Percentiles rank a stretch among this genome's conserved stretches.
Conservation (phyloP, 2,329 filamentous ascomycete genomes). For the Macrophomina phaseolina region DNA sequence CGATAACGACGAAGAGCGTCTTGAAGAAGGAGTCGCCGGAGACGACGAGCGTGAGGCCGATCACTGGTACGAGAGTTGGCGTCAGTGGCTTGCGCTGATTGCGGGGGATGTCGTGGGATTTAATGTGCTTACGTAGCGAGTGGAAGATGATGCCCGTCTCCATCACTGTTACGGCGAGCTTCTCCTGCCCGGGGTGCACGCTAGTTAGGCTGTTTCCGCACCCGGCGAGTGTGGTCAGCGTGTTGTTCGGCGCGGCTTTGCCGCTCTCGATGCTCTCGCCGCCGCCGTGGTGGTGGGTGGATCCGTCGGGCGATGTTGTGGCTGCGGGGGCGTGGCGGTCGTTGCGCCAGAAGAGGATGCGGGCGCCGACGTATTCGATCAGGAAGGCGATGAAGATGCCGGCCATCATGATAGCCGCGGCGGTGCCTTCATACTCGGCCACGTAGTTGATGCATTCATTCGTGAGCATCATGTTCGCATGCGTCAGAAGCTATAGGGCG, state of each 20-base stretch:
- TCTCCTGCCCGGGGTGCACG: not conserved
- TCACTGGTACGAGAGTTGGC: constrained; percentile 51
- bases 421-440: constrained; percentile 70
- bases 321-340: not conserved
- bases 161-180: constrained; percentile 63
- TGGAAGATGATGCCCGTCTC: constrained; percentile 79
- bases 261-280: constrained; percentile 30
- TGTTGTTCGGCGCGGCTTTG: constrained; percentile 33
- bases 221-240: constrained; percentile 53
- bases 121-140: constrained; percentile 60
- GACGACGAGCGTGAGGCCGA: constrained; percentile 66
- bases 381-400: constrained; percentile 75
- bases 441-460: constrained; percentile 69
- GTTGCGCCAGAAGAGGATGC: constrained; percentile 2
- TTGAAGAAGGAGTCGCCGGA: constrained; percentile 58
- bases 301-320: not conserved
- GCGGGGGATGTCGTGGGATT: constrained; percentile 33
- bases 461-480: constrained; percentile 73
- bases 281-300: constrained; percentile 30
- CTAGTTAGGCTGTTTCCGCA: not conserved
- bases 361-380: constrained; percentile 66
- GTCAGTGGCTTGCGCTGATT: not conserved
- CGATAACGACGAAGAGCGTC: constrained; percentile 65
- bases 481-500: constrained; percentile 68
- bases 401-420: constrained; percentile 74